These are phyloP conservation scores for Hapsidospora chrysogenum DNA, from an alignment of 495 filamentous ascomycete species.

Conservation along the genomic window DNA sequence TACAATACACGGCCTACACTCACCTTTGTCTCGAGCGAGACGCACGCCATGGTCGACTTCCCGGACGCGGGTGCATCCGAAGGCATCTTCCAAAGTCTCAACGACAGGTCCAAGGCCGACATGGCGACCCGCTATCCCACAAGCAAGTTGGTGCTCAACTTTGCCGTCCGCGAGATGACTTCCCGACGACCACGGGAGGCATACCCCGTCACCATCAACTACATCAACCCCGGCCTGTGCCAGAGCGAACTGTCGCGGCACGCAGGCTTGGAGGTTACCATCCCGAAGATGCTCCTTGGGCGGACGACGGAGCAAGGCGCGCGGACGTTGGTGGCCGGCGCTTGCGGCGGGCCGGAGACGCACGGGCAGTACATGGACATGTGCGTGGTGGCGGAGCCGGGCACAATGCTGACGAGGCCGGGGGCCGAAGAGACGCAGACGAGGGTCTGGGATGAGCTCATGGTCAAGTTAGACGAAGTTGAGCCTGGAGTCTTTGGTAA, in stretches of 20 bases:
- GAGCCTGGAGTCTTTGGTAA: slow-evolving; percentile 2
- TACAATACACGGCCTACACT: slow-evolving; percentile 5
- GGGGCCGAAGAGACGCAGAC: background rate
- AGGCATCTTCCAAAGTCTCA: slow-evolving; percentile 10
- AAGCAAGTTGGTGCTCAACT: slow-evolving; percentile 35
- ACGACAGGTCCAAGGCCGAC: slow-evolving; percentile 3
- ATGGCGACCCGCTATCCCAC: slow-evolving; percentile 16
- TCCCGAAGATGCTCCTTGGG: background rate
- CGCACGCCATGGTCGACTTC: slow-evolving; percentile 8
- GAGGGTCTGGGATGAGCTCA: slow-evolving; percentile 2
- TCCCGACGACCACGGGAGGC: slow-evolving; percentile 8
- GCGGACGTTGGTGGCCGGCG: slow-evolving; percentile 1
- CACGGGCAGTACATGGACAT: slow-evolving; percentile 4
- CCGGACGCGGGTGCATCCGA: slow-evolving; percentile 4
- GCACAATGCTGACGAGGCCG: background rate
- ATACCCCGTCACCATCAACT: slow-evolving; percentile 32
- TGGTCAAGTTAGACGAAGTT: slow-evolving; percentile 1
- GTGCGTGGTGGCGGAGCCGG: slow-evolving; percentile 1
- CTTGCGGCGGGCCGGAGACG: background rate
- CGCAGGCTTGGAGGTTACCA: background rate
- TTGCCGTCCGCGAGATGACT: slow-evolving; percentile 30
- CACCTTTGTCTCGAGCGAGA: slow-evolving; percentile 12
- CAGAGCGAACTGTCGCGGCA: slow-evolving; percentile 16
- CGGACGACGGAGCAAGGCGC: slow-evolving; percentile 1
- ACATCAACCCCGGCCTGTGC: slow-evolving; percentile 27